phyloP scores from a whole-genome alignment of 176 grass and related monocot genomes.

The Lolium rigidum region DNA sequence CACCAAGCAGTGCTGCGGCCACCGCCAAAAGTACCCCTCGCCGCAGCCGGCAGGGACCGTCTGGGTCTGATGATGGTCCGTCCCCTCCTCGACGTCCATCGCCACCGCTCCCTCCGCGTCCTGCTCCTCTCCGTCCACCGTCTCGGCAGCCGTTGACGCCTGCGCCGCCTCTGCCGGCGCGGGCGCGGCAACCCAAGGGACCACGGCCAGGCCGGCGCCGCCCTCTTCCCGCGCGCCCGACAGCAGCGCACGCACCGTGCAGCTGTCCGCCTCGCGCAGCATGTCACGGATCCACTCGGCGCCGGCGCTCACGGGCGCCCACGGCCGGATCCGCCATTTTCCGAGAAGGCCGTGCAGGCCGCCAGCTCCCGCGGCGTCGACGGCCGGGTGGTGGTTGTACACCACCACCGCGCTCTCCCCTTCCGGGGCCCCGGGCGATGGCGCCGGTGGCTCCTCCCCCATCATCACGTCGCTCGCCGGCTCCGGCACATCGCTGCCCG shows the following conservation, averaged over 20 bases:
- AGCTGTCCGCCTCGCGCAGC: constrained; percentile 43
- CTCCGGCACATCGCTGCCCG: neutral
- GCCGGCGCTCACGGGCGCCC: neutral
- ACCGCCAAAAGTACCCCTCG: constrained; percentile 28
- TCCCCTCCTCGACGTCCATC: constrained; percentile 51
- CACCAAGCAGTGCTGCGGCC: constrained; percentile 50
- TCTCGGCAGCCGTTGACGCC: neutral
- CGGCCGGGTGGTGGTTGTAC: neutral
- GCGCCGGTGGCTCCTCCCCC: neutral
- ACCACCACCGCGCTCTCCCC: constrained; percentile 1
- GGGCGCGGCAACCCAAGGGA: constrained; percentile 33
- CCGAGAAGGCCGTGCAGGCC: neutral
- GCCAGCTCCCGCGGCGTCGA: neutral
- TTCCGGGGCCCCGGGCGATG: neutral
- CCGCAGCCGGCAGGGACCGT: neutral
- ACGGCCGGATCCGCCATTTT: neutral
- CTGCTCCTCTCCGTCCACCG: neutral
- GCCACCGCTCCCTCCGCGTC: constrained; percentile 11
- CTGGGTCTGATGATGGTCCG: neutral
- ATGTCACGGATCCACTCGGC: constrained; percentile 35
- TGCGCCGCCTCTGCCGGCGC: neutral
- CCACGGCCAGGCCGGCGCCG: constrained; percentile 29
- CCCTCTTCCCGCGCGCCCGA: neutral
- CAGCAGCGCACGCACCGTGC: constrained; percentile 45
- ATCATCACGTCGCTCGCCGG: constrained; percentile 28